Base-by-base conservation (phyloP, 2,329 filamentous ascomycete genomes). In the Chrysosporium keratinophilum region DNA sequence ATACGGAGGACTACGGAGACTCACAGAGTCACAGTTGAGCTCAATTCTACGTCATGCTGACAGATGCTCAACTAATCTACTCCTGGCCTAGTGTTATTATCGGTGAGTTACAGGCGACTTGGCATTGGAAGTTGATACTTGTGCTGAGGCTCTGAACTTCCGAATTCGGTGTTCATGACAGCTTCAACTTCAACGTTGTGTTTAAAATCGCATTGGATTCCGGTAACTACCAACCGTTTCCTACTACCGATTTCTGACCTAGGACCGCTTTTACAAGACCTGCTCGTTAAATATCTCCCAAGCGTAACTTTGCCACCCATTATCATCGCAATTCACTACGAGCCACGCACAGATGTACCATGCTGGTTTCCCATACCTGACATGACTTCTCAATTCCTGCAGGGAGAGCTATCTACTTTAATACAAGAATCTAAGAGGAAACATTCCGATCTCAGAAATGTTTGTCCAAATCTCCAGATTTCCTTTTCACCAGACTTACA, bases 371-470 rank as follows among this genome's bases (percentile, higher is more conserved):
- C 31, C n/a, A 5, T 57, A 55, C 61, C 65, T 63, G 68, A 69
- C 83, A 95, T 95, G 89, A 94, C 89, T 70, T 85, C 88, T 64
- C 88, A 94, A 79, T 83, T 95, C 65, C 79, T 96, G 64, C 83
- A 84, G 66, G 84, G 87, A 55, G 90, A 96, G 79, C 81, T 96
- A 69, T 81, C 85, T 65, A 94, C 88, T 73, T 81, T 96, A 68
- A 85, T 95, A 64, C 88, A 94, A 71, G 93, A 98, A 75, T 93
- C 90, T 67, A 97, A 95, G 73, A 82, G 91, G 64, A 97, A 95
- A 72, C 85, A 96, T 70, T 82, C 85, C 62, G 93, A 97, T 64
- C 77, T 98, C 51, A 83, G 87, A 74, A 87, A 86, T 78, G 78
- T 69, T 31, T 41, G 50, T 50, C 4, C 28, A 50, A 10, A 54